Percentiles rank a stretch among this genome's conserved stretches.
Evolutionary conservation across 345 rosid species (phyloP).

Genomic region (Garcia nutans): DNA sequence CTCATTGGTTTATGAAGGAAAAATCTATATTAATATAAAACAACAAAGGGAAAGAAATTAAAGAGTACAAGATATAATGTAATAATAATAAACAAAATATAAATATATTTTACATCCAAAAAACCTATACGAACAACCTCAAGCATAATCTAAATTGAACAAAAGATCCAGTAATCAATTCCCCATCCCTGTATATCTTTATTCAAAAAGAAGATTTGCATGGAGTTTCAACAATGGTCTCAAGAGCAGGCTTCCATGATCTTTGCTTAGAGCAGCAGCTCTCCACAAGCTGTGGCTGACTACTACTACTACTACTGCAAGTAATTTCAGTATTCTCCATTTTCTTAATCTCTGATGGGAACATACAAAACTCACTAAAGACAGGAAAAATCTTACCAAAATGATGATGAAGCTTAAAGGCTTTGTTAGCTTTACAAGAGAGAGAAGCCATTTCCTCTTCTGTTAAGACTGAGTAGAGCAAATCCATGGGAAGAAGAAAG

Average conservation of each 20-base stretch:
- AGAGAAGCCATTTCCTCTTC: conserved; percentile 45
- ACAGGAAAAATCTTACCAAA: conserved; percentile 45
- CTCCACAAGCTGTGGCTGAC: conserved; percentile 9
- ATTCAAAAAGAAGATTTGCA: conserved; percentile 1
- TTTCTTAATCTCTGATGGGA: conserved; percentile 22
- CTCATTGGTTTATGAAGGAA: too few species aligned
- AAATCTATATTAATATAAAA: too few species aligned
- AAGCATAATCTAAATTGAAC: too few species aligned
- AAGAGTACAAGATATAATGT: too few species aligned
- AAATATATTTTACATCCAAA: not conserved
- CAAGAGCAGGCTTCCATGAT: conserved; percentile 63
- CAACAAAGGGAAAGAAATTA: too few species aligned
- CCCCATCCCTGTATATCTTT: too few species aligned
- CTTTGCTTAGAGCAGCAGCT: conserved; percentile 42
- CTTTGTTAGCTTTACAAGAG: conserved; percentile 37
- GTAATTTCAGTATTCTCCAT: not conserved
- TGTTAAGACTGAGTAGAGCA: conserved; percentile 53
- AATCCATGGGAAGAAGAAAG: conserved; percentile 61
- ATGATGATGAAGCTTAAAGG: conserved; percentile 29
- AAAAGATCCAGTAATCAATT: too few species aligned
- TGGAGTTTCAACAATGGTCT: conserved; percentile 50
- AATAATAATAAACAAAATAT: too few species aligned
- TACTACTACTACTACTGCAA: not conserved
- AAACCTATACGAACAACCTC: too few species aligned
- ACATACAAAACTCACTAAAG: conserved; percentile 39